Conservation (phyloP, 805 yeast genomes). For the Schwanniomyces yamadae region DNA sequence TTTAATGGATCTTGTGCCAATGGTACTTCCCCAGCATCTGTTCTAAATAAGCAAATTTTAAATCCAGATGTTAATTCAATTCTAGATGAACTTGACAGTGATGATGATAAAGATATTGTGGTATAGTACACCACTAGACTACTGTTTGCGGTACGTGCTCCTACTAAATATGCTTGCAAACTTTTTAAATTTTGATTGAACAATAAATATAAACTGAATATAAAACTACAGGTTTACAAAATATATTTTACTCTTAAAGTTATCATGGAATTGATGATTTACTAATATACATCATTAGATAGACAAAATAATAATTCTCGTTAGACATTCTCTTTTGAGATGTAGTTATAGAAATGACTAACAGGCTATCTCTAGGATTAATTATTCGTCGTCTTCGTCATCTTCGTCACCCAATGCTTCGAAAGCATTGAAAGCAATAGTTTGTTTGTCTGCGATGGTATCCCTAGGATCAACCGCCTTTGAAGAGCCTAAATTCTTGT, state of each 20-base stretch:
- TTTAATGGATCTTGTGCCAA: constrained; percentile 7
- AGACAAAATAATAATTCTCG: constrained; percentile 1
- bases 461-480: constrained; percentile 75
- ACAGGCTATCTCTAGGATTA: neutral
- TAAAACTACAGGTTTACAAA: too few species aligned
- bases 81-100: constrained; percentile 32
- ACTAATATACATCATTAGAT: constrained; percentile 6
- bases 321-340: neutral
- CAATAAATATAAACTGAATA: too few species aligned
- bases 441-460: constrained; percentile 64
- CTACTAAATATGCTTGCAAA: neutral
- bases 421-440: constrained; percentile 72
- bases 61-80: constrained; percentile 34
- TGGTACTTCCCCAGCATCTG: constrained; percentile 19
- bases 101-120: constrained; percentile 30
- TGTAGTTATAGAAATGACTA: neutral
- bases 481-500: constrained; percentile 70
- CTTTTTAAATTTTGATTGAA: neutral
- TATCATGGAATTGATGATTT: constrained; percentile 1
- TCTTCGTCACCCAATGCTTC: constrained; percentile 71
- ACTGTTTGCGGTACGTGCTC: too few species aligned
- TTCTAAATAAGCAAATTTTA: constrained; percentile 31
- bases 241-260: too few species aligned
- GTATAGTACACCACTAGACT: too few species aligned
- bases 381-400: constrained; percentile 26